These are phyloP conservation scores for Xerocomellus chrysenteron DNA, from an alignment of 768 basidiomycete species.

Conservation along the genomic window DNA sequence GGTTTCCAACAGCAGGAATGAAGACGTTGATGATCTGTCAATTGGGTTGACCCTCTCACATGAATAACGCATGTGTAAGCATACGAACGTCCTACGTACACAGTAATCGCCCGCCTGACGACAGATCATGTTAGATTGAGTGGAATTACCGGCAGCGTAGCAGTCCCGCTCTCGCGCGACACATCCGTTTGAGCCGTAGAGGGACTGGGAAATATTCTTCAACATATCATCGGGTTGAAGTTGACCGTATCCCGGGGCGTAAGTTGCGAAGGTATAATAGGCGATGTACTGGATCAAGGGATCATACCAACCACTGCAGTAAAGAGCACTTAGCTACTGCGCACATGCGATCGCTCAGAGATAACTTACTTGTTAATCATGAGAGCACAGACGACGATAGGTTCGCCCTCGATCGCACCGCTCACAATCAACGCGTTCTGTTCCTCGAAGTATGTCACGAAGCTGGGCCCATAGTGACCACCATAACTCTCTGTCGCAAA, in stretches of 20 bases:
- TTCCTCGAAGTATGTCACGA: conserved; percentile 62
- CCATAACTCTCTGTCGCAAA: conserved; percentile 69
- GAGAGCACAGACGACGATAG: conserved; percentile 54
- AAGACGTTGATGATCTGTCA: conserved; percentile 47
- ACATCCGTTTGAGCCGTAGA: conserved; percentile 50
- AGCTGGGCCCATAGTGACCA: conserved; percentile 64
- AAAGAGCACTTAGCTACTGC: neutral
- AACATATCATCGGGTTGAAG: conserved; percentile 50
- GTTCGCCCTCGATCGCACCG: conserved; percentile 47
- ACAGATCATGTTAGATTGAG: conserved; percentile 51
- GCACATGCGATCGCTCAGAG: neutral
- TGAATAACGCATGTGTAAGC: neutral
- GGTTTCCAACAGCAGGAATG: conserved; percentile 49
- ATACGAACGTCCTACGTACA: conserved; percentile 37
- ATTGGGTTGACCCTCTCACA: neutral
- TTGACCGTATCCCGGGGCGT: conserved; percentile 68
- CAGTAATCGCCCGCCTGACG: conserved; percentile 52
- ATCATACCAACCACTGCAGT: conserved; percentile 60
- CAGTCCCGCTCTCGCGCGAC: conserved; percentile 54
- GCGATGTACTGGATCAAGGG: conserved; percentile 62
- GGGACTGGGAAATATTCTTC: conserved; percentile 46
- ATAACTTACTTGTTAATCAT: conserved; percentile 59
- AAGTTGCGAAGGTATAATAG: conserved; percentile 56
- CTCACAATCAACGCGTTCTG: conserved; percentile 54
- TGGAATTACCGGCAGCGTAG: conserved; percentile 49